phyloP scores from a whole-genome alignment of 1,284 basidiomycete genomes.

The Melampsora larici-populina region DNA sequence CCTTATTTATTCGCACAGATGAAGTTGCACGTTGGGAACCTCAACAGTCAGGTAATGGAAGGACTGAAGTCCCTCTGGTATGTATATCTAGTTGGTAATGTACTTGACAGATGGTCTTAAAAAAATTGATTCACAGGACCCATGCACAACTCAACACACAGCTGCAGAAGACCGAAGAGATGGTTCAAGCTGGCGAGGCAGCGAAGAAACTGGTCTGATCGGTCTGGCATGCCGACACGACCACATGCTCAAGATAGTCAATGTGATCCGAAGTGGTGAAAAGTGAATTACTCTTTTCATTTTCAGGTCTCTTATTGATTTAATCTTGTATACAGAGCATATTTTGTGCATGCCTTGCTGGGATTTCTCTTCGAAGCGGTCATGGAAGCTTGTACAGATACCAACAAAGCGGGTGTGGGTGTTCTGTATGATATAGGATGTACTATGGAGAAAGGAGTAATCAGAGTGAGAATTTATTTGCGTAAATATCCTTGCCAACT shows the following conservation, averaged over 20 bases:
- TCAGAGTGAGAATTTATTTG: neutral
- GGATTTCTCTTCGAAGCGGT: neutral
- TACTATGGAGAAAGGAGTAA: neutral
- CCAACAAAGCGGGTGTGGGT: neutral
- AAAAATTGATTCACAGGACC: neutral
- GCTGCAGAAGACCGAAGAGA: neutral
- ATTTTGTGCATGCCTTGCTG: no score
- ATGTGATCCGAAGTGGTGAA: neutral
- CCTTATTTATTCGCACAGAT: neutral
- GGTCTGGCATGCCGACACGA: conserved; percentile 1
- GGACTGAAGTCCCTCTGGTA: no score
- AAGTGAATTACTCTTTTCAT: neutral
- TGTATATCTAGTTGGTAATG: neutral
- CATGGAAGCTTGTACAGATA: neutral
- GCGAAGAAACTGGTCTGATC: conserved; percentile 21
- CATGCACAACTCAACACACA: conserved; percentile 10
- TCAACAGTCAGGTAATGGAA: neutral
- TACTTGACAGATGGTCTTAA: neutral
- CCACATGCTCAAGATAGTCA: no score
- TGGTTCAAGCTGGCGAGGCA: neutral
- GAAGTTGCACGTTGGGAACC: neutral
- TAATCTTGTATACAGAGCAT: no score
- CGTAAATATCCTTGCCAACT: no score
- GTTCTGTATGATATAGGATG: no score
- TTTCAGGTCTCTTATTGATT: no score